Conservation (phyloP, 2,329 filamentous ascomycete species). For the Colletotrichum costaricense region DNA sequence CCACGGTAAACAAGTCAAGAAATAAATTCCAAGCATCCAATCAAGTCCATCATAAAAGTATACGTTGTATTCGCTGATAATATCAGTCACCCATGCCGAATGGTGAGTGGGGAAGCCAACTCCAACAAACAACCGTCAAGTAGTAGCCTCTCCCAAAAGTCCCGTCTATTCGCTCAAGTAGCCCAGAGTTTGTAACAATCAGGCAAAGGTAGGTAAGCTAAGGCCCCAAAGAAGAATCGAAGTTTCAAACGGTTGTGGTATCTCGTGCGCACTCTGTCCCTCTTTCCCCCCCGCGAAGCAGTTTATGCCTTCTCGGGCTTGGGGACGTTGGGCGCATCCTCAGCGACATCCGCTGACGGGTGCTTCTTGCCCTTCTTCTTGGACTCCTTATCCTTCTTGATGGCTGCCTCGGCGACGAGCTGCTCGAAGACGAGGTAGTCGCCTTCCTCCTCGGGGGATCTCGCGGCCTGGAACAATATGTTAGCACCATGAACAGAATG, state of each 20-base stretch:
- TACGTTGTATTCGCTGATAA: not conserved
- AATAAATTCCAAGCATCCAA: no score
- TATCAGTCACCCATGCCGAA: not conserved
- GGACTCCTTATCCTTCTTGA: conserved; percentile 92
- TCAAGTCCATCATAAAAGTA: not conserved
- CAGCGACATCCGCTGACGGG: conserved; percentile 45
- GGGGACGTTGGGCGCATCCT: conserved; percentile 42
- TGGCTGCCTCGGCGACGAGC: conserved; percentile 93
- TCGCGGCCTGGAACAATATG: conserved; percentile 72
- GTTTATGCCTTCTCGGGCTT: conserved; percentile 30
- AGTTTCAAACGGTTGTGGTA: conserved; percentile 10
- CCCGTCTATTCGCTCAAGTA: conserved; percentile 13
- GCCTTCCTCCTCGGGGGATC: conserved; percentile 94
- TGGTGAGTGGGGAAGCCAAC: not conserved
- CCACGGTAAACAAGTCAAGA: no score
- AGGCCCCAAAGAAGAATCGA: not conserved
- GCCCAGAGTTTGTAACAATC: not conserved
- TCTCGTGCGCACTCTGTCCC: not conserved
- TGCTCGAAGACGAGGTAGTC: conserved; percentile 99
- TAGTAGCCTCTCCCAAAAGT: not conserved
- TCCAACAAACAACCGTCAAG: conserved; percentile 5
- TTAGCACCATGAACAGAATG: conserved; percentile 26
- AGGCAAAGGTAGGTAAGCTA: not conserved
- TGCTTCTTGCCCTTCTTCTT: conserved; percentile 72
- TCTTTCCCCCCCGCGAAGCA: not conserved